Evolutionary conservation across 1,284 basidiomycete species (phyloP).

Genomic region (Fomes fomentarius): DNA sequence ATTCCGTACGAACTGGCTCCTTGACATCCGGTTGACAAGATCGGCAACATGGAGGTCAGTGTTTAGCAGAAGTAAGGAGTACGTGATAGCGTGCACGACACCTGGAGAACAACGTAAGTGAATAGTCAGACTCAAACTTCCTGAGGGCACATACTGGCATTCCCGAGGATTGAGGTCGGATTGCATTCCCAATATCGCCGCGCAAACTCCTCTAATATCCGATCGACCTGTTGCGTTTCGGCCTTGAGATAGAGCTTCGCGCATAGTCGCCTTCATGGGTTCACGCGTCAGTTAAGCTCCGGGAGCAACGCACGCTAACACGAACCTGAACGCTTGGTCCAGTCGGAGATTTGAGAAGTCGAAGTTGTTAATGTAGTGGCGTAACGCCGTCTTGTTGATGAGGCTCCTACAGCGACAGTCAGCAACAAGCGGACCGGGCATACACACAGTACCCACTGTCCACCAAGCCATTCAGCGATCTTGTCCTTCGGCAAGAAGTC

Average conservation of each 20-base stretch:
- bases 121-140: not conserved
- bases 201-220: slow-evolving; percentile 92
- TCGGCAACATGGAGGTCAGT: slow-evolving; percentile 98
- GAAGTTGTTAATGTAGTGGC: slow-evolving; percentile 87
- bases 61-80: slow-evolving; percentile 93
- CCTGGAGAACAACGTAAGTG: slow-evolving; percentile 45
- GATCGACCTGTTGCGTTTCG: slow-evolving; percentile 97
- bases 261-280: slow-evolving; percentile 72
- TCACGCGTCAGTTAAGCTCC: slow-evolving; percentile 7
- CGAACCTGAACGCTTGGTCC: slow-evolving; percentile 88
- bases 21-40: slow-evolving; percentile 87
- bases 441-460: slow-evolving; percentile 61
- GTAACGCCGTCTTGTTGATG: slow-evolving; percentile 78
- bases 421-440: slow-evolving; percentile 11
- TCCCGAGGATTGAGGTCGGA: slow-evolving; percentile 78
- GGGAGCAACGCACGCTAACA: not conserved
- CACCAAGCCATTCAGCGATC: slow-evolving; percentile 95
- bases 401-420: slow-evolving; percentile 54
- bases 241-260: slow-evolving; percentile 92
- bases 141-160: slow-evolving; percentile 62
- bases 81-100: slow-evolving; percentile 91
- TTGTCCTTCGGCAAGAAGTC: slow-evolving; percentile 86
- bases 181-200: slow-evolving; percentile 92
- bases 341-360: slow-evolving; percentile 85
- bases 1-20: slow-evolving; percentile 92